phyloP scores from a whole-genome alignment of 805 yeast species.

The Kodamaea leandrae region DNA sequence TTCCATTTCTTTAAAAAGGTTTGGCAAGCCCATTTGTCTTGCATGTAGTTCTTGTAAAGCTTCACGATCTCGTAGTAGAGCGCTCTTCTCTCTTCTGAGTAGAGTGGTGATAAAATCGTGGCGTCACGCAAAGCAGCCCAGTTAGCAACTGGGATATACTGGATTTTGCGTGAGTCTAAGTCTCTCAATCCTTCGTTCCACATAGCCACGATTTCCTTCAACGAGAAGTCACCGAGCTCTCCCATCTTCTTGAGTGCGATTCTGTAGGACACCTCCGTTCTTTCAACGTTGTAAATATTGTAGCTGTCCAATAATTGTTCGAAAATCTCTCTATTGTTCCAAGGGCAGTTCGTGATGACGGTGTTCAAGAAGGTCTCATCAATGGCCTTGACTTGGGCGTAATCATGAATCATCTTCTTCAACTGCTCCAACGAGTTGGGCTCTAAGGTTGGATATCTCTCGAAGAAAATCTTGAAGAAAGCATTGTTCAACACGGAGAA shows the following conservation, averaged over 20 bases:
- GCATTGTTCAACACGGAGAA: conserved; percentile 70
- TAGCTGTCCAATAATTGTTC: conserved; percentile 63
- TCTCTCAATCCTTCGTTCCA: conserved; percentile 51
- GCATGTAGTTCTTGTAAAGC: conserved; percentile 38
- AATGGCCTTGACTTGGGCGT: conserved; percentile 54
- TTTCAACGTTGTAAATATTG: conserved; percentile 51
- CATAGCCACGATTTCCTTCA: conserved; percentile 49
- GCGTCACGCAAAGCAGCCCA: conserved; percentile 84
- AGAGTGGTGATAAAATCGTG: conserved; percentile 48
- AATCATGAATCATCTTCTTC: conserved; percentile 53
- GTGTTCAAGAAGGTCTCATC: conserved; percentile 85
- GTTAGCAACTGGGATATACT: conserved; percentile 75
- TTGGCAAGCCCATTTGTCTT: conserved; percentile 31
- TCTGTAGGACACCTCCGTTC: conserved; percentile 70
- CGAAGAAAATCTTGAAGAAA: conserved; percentile 67
- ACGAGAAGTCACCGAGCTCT: conserved; percentile 50
- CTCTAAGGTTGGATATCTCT: conserved; percentile 49
- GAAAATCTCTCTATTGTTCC: conserved; percentile 67
- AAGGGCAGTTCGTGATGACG: conserved; percentile 60
- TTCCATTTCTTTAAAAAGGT: conserved; percentile 32
- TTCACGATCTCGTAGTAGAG: conserved; percentile 56
- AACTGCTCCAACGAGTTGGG: conserved; percentile 57
- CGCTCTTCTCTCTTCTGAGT: conserved; percentile 44
- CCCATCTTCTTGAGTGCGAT: conserved; percentile 73
- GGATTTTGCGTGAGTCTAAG: conserved; percentile 50